A percentile compares a stretch with the other conserved stretches of the same genome.
Conservation (phyloP, 495 filamentous ascomycete genomes). For the Penicillium longicatenatum region DNA sequence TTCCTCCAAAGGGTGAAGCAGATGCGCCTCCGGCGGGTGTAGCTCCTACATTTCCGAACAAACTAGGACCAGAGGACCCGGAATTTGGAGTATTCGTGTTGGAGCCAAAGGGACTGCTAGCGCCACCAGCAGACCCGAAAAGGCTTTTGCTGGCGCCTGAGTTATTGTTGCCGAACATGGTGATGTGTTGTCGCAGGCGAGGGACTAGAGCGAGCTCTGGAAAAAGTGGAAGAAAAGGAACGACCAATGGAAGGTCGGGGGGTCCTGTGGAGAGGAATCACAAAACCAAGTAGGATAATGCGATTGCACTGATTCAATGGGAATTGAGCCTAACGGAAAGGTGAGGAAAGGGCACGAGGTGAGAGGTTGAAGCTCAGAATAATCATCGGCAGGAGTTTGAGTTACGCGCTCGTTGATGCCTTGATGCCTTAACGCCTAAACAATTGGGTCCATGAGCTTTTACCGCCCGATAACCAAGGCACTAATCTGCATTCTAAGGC, state of each 20-base stretch:
- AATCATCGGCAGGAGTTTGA: conserved; percentile 32
- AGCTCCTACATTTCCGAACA: conserved; percentile 52
- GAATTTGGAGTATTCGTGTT: conserved; percentile 33
- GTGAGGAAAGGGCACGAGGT: conserved; percentile 6
- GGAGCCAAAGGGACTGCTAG: conserved; percentile 27
- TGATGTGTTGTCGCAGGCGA: conserved; percentile 24
- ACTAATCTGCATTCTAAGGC: conserved; percentile 33
- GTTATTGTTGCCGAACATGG: conserved; percentile 43
- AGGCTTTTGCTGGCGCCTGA: conserved; percentile 38
- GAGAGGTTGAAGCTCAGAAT: conserved; percentile 18
- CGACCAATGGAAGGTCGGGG: conserved; percentile 17
- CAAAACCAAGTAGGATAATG: conserved; percentile 8
- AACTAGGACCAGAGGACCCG: conserved; percentile 29
- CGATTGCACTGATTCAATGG: conserved; percentile 8
- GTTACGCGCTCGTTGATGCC: conserved; percentile 21
- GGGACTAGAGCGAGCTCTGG: conserved; percentile 19
- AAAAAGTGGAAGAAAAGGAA: conserved; percentile 22
- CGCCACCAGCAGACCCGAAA: conserved; percentile 42
- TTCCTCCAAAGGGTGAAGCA: conserved; percentile 39
- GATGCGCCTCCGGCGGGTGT: conserved; percentile 33
- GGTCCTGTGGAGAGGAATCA: conserved; percentile 21
- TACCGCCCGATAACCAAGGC: conserved; percentile 17
- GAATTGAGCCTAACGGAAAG: conserved; percentile 15
- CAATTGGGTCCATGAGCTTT: neutral
- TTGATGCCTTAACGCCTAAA: neutral